Base-by-base conservation (phyloP, 164 flowering plant genomes). In the Nymphaea thermarum region DNA sequence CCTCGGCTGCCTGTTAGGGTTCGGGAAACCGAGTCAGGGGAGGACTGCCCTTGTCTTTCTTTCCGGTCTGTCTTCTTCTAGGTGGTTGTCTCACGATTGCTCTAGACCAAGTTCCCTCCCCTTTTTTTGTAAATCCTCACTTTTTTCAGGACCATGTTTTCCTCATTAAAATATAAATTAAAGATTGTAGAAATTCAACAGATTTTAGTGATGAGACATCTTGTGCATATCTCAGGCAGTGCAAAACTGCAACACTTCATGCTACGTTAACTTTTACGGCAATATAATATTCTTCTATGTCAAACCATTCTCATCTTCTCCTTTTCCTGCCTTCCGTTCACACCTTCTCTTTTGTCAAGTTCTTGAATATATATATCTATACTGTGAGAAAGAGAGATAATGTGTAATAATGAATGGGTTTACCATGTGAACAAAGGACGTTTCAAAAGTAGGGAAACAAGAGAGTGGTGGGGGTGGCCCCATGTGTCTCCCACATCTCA, bases 1-100 rank as follows among this genome's bases (percentile, higher is more conserved):
- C 86, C 61, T 84, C 92, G 4, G 87, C 90, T 4, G 90, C 91
- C 61, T 85, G 88, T 47, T 47, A 6, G 11, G 11, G 12, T 47
- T 47, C 68, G 82, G 72, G 62, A 65, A 17, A 2, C 14, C 45
- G 45, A 45, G 43, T 17, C 41, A 41, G 25, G 5, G 51, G 5
- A 43, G 12, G 17, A 15, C 42, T 25, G 17, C 25, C 44, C 59
- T 65, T 42, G 3, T 14, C 55, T 47, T 47, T 4, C 36, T 25
- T 25, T 25, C 36, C 36, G 36, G 36, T 25, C 36, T 25, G 0
- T 25, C 36, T 0, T 25, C 36, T 25, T 25, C 1, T 25, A 25
- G 36, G 36, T 25, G 36, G 36, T 25, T 25, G 36, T 25, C 36
- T 25, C 36, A 25, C 36, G 36, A 25, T 25, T 25, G 36, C 36